Evolutionary conservation across 768 basidiomycete genomes (phyloP), one percentile per base, ranked within the genome.

Genomic region (Favolaschia claudopus): DNA sequence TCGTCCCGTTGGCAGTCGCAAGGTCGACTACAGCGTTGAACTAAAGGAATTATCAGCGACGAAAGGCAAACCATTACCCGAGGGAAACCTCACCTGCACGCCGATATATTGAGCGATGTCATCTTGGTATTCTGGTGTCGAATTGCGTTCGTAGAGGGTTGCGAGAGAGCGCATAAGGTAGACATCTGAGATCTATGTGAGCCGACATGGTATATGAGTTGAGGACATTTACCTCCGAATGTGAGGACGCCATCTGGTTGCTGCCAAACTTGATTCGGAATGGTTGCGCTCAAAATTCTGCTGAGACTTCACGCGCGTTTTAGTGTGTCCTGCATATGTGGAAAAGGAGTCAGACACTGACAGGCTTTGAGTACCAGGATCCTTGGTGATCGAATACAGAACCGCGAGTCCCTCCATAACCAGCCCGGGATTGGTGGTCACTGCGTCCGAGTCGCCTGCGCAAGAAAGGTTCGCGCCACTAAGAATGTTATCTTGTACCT

Each of bases 351-450:
- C 31, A 8, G 15, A 19, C 29, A 34, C 51, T 33, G 14, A 49
- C 60, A 50, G 0, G 2, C 37, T 24, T 25, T 38, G 39, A 7
- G 28, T 44, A 17, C 53, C 17, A 3, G 60, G 32, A 19, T 61
- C 51, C 1, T 33, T 28, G 1, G 60, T 46, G 7, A 60, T 31
- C 1, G 59, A 54, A 33, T 38, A 43, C 17, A 60, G n/a, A 3
- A 55, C 47, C 3, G 59, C 27, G 10, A 60, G 10, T 17, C 59
- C 59, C 20, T 60, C 39, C 12, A 60, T 54, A 45, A 50, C 37
- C 6, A 50, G 8, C 7, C 59, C 59, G 14, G 46, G 25, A 20
- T 55, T 53, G n/a, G 24, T 55, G 15, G 59, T 39, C 4, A n/a
- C 12, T 6, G 19, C 8, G 0, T 17, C 8, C 7, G 24, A 14